Base-by-base conservation (phyloP, 176 grass and related monocot species). In the Phragmites australis region DNA sequence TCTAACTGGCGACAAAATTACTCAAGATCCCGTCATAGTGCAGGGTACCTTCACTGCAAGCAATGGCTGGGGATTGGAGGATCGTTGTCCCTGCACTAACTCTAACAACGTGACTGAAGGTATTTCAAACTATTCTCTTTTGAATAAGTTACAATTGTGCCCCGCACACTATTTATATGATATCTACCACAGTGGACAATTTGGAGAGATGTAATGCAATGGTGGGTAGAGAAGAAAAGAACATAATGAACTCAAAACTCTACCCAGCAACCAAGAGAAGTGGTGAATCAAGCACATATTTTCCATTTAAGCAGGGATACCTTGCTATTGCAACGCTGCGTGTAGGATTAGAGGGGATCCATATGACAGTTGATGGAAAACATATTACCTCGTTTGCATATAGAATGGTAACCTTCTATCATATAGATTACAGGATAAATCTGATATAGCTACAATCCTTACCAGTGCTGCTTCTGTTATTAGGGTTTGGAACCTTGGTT, bases 401-500 rank as follows among this genome's bases (percentile, higher is more conserved):
- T 83, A 60, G 86, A 83, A 84, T 74, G 83, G 92, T 98, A 98
- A 78, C 37, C 48, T 76, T 88, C 82, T 84, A 56, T 45, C 69
- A 43, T 59, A 8, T 76, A 16, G 56, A 83, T 74, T 45, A 37
- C 26, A 47, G 49, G 59, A 85, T 60, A 79, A 4, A 79, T 68
- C n/a, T 46, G 29, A 39, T 70, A 44, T 56, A 61, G 27, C 37
- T 64, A 26, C 2, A 47, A 58, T 41, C 32, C 83, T 76, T 40
- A 82, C 41, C 0, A 29, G 10, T 23, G 19, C 8, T 79, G 65
- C 58, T 72, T 82, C 51, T 86, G 41, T 79, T 79, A 21, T 68
- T 55, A 94, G 95, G 93, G 89, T 52, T 82, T 94, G 65, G 95
- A 98, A 73, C 88, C 95, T 76, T 98, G 95, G 95, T 85, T 93